Conservation (phyloP, 805 yeast genomes). For the Torulaspora maleeae region DNA sequence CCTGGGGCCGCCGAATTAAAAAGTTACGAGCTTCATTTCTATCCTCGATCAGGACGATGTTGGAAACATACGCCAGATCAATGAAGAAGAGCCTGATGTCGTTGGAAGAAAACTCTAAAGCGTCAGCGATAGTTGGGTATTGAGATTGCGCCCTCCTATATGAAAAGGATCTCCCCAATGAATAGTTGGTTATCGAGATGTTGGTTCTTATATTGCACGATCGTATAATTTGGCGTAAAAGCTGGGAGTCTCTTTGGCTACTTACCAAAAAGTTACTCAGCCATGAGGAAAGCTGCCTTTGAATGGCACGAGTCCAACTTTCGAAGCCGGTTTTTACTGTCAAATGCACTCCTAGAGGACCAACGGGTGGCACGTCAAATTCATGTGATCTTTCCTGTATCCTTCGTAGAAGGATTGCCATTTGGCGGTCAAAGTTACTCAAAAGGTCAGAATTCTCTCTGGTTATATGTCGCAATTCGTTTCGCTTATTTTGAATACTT, state of each 20-base stretch:
- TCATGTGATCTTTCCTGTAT: slow-evolving; percentile 35
- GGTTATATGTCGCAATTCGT: slow-evolving; percentile 28
- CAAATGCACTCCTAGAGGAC: slow-evolving; percentile 71
- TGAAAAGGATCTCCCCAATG: slow-evolving; percentile 39
- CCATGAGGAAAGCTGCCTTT: slow-evolving; percentile 45
- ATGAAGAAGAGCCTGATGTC: slow-evolving; percentile 57
- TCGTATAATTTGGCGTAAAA: slow-evolving; percentile 37
- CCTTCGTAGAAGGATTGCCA: slow-evolving; percentile 40
- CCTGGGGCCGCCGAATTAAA: slow-evolving; percentile 36
- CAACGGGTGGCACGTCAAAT: slow-evolving; percentile 56
- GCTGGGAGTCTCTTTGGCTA: slow-evolving; percentile 52
- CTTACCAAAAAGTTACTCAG: slow-evolving; percentile 65
- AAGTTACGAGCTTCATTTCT: slow-evolving; percentile 48
- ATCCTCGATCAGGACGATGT: slow-evolving; percentile 48
- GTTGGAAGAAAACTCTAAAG: slow-evolving; percentile 50
- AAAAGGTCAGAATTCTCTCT: slow-evolving; percentile 32
- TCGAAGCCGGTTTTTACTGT: slow-evolving; percentile 50
- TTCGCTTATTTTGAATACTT: slow-evolving; percentile 14
- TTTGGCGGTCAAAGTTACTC: slow-evolving; percentile 49
- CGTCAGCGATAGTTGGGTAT: slow-evolving; percentile 54
- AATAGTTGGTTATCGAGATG: slow-evolving; percentile 45
- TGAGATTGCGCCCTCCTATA: slow-evolving; percentile 45
- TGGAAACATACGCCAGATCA: slow-evolving; percentile 59
- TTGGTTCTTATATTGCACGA: slow-evolving; percentile 35
- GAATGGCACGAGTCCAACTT: slow-evolving; percentile 58